These are phyloP conservation scores for Apophysomyces elegans DNA, from an alignment of 371 early-diverging fungal species.

Conservation along the genomic window DNA sequence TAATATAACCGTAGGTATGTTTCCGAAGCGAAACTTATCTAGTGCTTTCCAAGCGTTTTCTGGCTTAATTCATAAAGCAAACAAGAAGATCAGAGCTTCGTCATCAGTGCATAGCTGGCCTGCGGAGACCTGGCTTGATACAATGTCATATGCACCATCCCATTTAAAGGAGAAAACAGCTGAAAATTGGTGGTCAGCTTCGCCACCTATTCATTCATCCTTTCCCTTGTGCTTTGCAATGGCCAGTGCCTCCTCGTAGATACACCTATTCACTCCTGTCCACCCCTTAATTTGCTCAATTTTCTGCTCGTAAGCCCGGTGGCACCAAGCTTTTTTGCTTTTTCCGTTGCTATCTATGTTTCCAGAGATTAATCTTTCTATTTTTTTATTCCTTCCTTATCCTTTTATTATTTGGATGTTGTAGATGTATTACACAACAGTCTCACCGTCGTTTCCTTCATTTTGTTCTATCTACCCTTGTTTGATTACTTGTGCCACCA, in stretches of 20 bases:
- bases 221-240: background rate
- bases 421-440: too few relatives aligned
- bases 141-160: background rate
- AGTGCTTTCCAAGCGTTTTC: background rate
- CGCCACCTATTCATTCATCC: background rate
- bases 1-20: background rate
- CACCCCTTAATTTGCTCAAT: background rate
- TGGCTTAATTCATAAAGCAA: background rate
- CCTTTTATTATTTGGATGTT: too few relatives aligned
- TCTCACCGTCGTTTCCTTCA: too few relatives aligned
- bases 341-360: background rate
- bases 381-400: too few relatives aligned
- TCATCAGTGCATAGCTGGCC: background rate
- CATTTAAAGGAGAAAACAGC: background rate
- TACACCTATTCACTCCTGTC: background rate
- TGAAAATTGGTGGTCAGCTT: slow-evolving; percentile 5
- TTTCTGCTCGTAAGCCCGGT: background rate
- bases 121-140: background rate
- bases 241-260: slow-evolving; percentile 1
- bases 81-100: background rate
- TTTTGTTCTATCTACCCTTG: too few relatives aligned
- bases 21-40: background rate
- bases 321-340: background rate
- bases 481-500: too few relatives aligned
- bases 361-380: background rate